Evolutionary conservation across 2,329 filamentous ascomycete genomes (phyloP).

Genomic region (Geosmithia flava): DNA sequence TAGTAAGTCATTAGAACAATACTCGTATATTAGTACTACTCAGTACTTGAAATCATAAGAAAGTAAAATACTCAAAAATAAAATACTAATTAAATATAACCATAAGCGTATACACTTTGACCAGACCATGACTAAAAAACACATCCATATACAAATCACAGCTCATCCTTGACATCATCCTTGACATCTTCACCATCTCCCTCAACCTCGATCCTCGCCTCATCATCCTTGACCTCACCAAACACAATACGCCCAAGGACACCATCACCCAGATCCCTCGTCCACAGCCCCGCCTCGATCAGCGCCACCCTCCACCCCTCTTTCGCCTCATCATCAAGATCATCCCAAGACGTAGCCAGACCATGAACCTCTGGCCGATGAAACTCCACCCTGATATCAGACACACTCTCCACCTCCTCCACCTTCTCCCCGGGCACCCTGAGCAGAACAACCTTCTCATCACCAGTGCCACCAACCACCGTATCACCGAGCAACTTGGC

Average conservation of each 20-base stretch:
- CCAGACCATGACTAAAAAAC: too few relatives aligned
- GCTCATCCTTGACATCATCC: too few relatives aligned
- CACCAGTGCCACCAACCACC: constrained; percentile 6
- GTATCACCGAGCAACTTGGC: constrained; percentile 19
- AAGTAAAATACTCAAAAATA: too few relatives aligned
- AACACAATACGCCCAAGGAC: constrained; percentile 71
- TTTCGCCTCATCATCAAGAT: constrained; percentile 51
- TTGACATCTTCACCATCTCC: too few relatives aligned
- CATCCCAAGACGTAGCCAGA: constrained; percentile 55
- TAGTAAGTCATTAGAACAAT: too few relatives aligned
- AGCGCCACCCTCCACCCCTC: constrained; percentile 58
- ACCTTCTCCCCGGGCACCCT: background rate
- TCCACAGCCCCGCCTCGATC: constrained; percentile 62
- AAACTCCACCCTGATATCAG: constrained; percentile 17
- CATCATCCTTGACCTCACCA: constrained; percentile 53
- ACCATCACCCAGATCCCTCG: constrained; percentile 63
- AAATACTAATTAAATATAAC: too few relatives aligned
- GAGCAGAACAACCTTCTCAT: background rate
- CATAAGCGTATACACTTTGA: too few relatives aligned
- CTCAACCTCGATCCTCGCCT: too few relatives aligned
- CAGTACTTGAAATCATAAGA: too few relatives aligned
- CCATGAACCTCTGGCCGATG: constrained; percentile 35
- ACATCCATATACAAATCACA: too few relatives aligned
- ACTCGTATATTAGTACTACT: too few relatives aligned
- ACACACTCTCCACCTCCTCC: constrained; percentile 2